Base-by-base conservation (phyloP, 1,284 basidiomycete species). In the Cutaneotrichosporon dermatis region DNA sequence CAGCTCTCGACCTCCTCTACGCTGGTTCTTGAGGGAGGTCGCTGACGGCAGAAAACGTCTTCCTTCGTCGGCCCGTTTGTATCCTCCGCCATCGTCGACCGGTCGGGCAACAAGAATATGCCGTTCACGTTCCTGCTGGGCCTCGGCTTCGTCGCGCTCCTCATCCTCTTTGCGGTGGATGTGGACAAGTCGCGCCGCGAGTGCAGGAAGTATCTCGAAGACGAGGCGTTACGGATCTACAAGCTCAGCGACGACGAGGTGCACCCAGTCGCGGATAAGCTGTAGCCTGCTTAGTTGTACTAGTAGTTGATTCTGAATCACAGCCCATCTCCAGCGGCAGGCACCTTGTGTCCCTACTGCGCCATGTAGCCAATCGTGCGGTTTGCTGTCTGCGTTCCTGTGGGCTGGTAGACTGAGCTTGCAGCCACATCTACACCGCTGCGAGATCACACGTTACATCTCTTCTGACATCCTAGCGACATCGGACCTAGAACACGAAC, bases 1-100 rank as follows among this genome's bases (percentile, higher is more conserved):
- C 54, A 85, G 86, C n/a, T 88, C 89, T 73, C 87, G 90, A 65
- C 88, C 88, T 0, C 88, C 88, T 1, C 25, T 25, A 25, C 25
- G 25, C 25, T 25, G 25, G 25, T 25, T 25, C 25, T 25, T 25
- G 25, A 25, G 25, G 25, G 25, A 25, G 25, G 25, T 25, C 25
- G 25, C 25, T 6, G 69, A 69, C 46, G 25, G 76, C 59, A 63
- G 56, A 76, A 62, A 43, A 62, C 63, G 12, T 56, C 54, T 4
- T 50, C 53, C 8, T 64, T 67, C 54, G 60, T 63, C 46, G 64
- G 67, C 6, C 66, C 64, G 10, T 66, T 67, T 36, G 63, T 67
- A 13, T 63, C 66, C 7, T 61, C 62, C 1, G 67, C 67, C 4
- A 69, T 69, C 61, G 62, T 66, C 60, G 61, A 64, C 46, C 43